Base-by-base conservation (phyloP, 257 asterid species). In the Solanum corneliomulleri region DNA sequence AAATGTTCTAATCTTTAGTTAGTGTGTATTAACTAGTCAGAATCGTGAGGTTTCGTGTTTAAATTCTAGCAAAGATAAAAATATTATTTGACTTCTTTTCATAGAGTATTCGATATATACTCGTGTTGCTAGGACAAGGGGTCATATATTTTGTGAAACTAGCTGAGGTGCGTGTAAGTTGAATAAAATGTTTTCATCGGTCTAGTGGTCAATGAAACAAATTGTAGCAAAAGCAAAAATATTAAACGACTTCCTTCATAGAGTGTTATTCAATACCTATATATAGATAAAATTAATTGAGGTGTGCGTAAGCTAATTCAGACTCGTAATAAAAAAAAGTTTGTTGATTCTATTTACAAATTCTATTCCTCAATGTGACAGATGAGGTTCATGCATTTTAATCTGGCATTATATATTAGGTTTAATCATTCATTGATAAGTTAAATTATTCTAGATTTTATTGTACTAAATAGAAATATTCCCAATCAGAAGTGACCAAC, bases 361-460 rank as follows among this genome's bases (percentile, higher is more conserved):
- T 6, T 6, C 31, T 81, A 49, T 49, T 81, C 85, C 69, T 81
- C 27, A 47, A 49, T 81, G 85, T 81, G 85, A 81, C 85, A 81
- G 85, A 37, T 49, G 85, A 81, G 69, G 85, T 81, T 47, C 85
- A 49, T 81, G 85, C 69, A 81, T 81, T 27, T 49, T 81, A 49
- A 81, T 16, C 15, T 29, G 60, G 83, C 85, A 49, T 81, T 81
- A 81, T 56, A 56, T 20, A 56, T 81, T 81, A 81, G 85, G 85
- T 20, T 49, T 81, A 81, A 81, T 81, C 20, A 81, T 81, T 81
- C 85, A 81, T 81, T 27, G 1, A 31, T 81, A 29, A 49, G 85
- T 5, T 81, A 0, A 41, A 81, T 52, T 11, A 49, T 81, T 49
- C 20, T 29, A 9, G 45, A 4, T 31, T 81, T 81, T 31, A 27